Base-by-base conservation (phyloP, 2,329 filamentous ascomycete species). In the Botryotinia convoluta region DNA sequence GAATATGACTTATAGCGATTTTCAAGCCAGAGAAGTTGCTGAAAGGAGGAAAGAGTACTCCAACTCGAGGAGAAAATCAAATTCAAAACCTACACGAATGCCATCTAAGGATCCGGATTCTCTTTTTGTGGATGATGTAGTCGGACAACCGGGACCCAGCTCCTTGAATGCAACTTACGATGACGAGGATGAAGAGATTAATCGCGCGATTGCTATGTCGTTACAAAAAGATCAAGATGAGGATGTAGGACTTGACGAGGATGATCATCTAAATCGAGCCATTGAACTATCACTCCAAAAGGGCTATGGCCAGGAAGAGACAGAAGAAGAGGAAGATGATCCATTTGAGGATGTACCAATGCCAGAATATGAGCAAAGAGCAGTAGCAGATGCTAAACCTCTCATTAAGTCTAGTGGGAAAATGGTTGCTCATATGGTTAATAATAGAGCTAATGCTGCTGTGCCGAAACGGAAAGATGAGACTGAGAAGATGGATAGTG, bases 231-330 rank as follows among this genome's bases (percentile, higher is more conserved):
- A 78, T 44, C 71, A 61, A 10, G 71, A 70, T n/a, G 42, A 39
- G 7, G 72, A 73, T 59, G 75, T 71, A 26, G 83, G 85, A 57
- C 82, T 84, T 12, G 85, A 87, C 26, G 90, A 93, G 57, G 92
- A 95, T 29, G 90, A 93, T 75, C 93, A 97, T 69, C 85, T 98
- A 9, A 90, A 90, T 74, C 88, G 87, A 75, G 95, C 95, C 20
- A 97, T 98, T 79, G 92, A 92, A 2, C 86, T 98, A 82, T 98
- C 95, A 8, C 83, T 98, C 54, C 88, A 91, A 77, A 91, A 85
- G n/a, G 87, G 91, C 65, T 85, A 90, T 74, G 83, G 82, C 0
- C 75, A 82, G 16, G 75, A 81, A 60, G 71, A 75, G 45, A 81
- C 79, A 48, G 78, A 80, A 14, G 81, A 83, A 14, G 79, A 81